Evolutionary conservation across 176 grass and related monocot species (phyloP), one percentile per base, ranked within the genome.

Genomic region (Eleusine coracana): DNA sequence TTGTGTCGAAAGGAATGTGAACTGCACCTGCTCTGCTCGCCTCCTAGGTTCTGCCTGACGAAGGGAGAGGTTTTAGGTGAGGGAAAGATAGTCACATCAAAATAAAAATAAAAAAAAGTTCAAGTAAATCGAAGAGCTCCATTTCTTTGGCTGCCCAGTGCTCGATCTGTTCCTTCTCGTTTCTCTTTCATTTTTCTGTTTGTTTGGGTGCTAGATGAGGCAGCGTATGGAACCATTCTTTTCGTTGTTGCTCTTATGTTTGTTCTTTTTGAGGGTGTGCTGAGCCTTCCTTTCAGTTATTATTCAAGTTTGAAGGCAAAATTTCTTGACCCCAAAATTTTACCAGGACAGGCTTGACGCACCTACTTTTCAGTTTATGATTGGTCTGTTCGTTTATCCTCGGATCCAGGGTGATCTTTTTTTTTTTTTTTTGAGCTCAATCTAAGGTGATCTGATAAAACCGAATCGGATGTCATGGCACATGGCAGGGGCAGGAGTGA

Each of bases 341-440:
- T 15, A 48, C 68, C 13, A 5, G 23, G 12, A 7, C 36, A 31
- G 44, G 73, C 13, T 10, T 58, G 48, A 17, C 44, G 0, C 10
- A 50, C 11, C 50, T 34, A 56, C 0, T 56, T 83, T 46, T 71
- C 55, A 13, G 65, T 56, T 76, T 17, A 74, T 31, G 63, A 71
- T 76, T 48, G 45, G 6, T 71, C 66, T 82, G 41, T 58, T 49
- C 38, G 2, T 71, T 86, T 20, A 44, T 82, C 76, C 55, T 65
- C 6, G 16, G 6, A 18, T 62, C n/a, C 11, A 2, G 11, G 50
- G 15, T 27, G 46, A 56, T 34, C 31, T 31, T 31, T 31, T 34
- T 34, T 34, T 34, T 34, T 34, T 34, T 34, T 34, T 34, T 34
- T 34, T 34, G 31, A 34, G 31, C 31, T 34, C 31, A 34, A 34